These are phyloP conservation scores for Thraustochytrium striatum DNA, from an alignment of 352 stramenopile species.

Conservation along the genomic window DNA sequence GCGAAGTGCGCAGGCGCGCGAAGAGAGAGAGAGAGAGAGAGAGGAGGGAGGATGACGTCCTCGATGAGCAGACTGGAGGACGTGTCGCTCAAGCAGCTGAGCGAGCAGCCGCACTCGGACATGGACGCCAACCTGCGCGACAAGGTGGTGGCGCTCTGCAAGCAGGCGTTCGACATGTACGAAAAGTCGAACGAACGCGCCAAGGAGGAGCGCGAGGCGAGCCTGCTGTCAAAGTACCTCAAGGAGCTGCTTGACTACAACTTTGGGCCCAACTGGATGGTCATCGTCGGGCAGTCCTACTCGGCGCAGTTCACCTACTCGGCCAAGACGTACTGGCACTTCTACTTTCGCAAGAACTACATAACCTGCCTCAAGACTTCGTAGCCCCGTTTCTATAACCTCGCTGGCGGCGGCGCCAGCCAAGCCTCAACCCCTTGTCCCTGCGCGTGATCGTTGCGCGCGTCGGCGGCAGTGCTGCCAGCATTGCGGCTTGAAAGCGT, in stretches of 20 bases:
- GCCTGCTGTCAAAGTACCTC: slow-evolving; percentile 39
- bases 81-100: slow-evolving; percentile 41
- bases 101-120: slow-evolving; percentile 43
- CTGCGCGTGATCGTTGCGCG: too few relatives aligned
- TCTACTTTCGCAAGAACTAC: slow-evolving; percentile 47
- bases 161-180: slow-evolving; percentile 45
- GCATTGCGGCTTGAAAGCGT: too few relatives aligned
- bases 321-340: slow-evolving; percentile 44
- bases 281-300: slow-evolving; percentile 36
- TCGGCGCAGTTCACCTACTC: slow-evolving; percentile 29
- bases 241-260: slow-evolving; percentile 42
- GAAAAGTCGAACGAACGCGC: slow-evolving; percentile 33
- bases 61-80: slow-evolving; percentile 41
- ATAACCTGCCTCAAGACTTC: slow-evolving; percentile 47
- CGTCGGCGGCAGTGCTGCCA: too few relatives aligned
- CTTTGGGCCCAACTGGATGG: slow-evolving; percentile 44
- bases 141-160: slow-evolving; percentile 41
- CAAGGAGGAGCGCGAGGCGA: slow-evolving; percentile 42
- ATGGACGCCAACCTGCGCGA: slow-evolving; percentile 36
- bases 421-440: too few relatives aligned
- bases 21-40: too few relatives aligned
- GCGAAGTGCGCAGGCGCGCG: too few relatives aligned
- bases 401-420: too few relatives aligned
- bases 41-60: slow-evolving; percentile 9
- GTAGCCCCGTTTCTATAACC: too few relatives aligned